Evolutionary conservation across 257 asterid species (phyloP), one percentile per base, ranked within the genome.

Genomic region (Dorcoceras hygrometricum): DNA sequence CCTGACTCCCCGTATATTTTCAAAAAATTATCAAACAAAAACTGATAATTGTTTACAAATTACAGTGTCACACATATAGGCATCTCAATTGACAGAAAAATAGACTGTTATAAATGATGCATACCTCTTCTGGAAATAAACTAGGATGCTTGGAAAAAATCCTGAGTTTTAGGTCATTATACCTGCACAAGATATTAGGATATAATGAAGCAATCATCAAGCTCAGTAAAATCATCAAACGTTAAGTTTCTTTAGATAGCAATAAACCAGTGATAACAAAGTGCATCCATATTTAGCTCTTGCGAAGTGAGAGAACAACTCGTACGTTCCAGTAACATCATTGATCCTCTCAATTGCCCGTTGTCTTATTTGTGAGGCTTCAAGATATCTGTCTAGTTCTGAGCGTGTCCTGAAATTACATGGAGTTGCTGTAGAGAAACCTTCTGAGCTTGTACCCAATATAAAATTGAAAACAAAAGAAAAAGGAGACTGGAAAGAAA

Each of bases 331-430:
- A 75, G 74, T 78, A 66, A 92, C 98, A 71, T 81, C 83, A 70
- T 84, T 92, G 75, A 87, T 80, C 85, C 98, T 87, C 78, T 92
- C 95, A 66, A 87, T 84, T 22, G 97, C 97, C 39, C 97, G 82
- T 61, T 84, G 84, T 76, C 97, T 78, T 69, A 92, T 92, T 72
- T 89, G 90, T 46, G 98, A 92, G 65, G 98, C 97, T 83, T 89
- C 96, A 64, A 92, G 85, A 76, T 92, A 92, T 72, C 90, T 84
- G 67, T 92, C 98, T 55, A 92, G 81, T 70, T 92, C 98, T 31
- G 96, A 72, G 62, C 79, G 96, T 63, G 97, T 92, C 98, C 98
- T 92, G 97, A 87, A 84, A 92, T 81, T 77, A 92, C 83, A 84
- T 62, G 84, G 72, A 84, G 72, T 72, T 66, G 86, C 88, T 88